Percentiles rank a stretch among this genome's conserved stretches.
These are phyloP conservation scores for Xylaria sp. DNA, from an alignment of 2,329 filamentous ascomycete genomes.

Conservation along the genomic window DNA sequence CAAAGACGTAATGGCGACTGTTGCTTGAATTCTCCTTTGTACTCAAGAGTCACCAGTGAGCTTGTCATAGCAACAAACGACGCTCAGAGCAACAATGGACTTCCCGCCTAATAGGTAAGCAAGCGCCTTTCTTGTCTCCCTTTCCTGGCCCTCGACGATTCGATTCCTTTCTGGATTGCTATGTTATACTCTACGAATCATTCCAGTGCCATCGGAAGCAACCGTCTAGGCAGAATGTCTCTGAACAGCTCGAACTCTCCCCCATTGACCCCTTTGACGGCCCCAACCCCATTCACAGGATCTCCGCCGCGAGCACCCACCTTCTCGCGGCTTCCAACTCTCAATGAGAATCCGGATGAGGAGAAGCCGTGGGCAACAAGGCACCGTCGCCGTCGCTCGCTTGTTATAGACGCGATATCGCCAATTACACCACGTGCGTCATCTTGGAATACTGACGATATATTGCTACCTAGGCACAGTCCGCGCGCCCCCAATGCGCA, in stretches of 20 bases:
- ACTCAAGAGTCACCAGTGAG: constrained; percentile 14
- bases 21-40: constrained; percentile 31
- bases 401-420: constrained; percentile 12
- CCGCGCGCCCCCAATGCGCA: constrained; percentile 39
- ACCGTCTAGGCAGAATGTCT: constrained; percentile 4
- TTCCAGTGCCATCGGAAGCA: background rate
- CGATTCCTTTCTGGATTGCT: background rate
- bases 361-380: constrained; percentile 39
- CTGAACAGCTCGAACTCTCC: background rate
- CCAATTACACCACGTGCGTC: constrained; percentile 9
- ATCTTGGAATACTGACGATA: constrained; percentile 35
- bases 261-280: constrained; percentile 1
- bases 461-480: constrained; percentile 42
- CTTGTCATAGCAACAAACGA: constrained; percentile 21
- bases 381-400: constrained; percentile 31
- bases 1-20: constrained; percentile 20
- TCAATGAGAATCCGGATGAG: constrained; percentile 32
- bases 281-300: background rate
- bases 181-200: background rate
- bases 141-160: too few species aligned
- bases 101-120: constrained; percentile 40
- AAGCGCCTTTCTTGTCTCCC: constrained; percentile 31
- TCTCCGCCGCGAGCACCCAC: constrained; percentile 16
- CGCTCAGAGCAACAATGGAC: constrained; percentile 35
- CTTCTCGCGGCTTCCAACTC: constrained; percentile 28